Evolutionary conservation across 495 filamentous ascomycete species (phyloP).

Genomic region (Penicillium herquei): DNA sequence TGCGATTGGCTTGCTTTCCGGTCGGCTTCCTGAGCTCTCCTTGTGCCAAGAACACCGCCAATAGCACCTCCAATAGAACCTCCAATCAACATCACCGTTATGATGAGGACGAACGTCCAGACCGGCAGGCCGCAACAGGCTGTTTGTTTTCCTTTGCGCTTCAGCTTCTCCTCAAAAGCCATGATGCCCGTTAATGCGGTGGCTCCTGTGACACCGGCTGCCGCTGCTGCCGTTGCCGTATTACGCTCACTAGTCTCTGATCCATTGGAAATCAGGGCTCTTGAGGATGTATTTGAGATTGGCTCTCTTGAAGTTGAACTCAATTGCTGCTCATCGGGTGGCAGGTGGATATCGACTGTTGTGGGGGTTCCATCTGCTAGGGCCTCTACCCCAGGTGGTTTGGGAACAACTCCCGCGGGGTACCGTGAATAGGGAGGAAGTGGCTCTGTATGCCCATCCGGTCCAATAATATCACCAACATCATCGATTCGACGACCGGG

Average conservation of each 20-base stretch:
- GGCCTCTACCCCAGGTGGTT: slow-evolving; percentile 28
- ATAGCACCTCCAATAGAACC: slow-evolving; percentile 59
- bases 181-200: slow-evolving; percentile 32
- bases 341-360: slow-evolving; percentile 15
- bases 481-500: slow-evolving; percentile 82
- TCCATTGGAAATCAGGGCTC: slow-evolving; percentile 24
- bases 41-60: slow-evolving; percentile 53
- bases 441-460: slow-evolving; percentile 86
- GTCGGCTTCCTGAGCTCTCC: slow-evolving; percentile 34
- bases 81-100: slow-evolving; percentile 53
- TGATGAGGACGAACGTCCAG: slow-evolving; percentile 62
- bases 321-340: slow-evolving; percentile 22
- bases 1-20: slow-evolving; percentile 10
- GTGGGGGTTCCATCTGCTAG: slow-evolving; percentile 1
- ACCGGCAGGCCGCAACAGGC: slow-evolving; percentile 64
- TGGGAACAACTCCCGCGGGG: slow-evolving; percentile 55
- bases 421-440: slow-evolving; percentile 86
- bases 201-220: background rate
- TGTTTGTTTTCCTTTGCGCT: slow-evolving; percentile 54
- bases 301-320: slow-evolving; percentile 20
- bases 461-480: slow-evolving; percentile 79
- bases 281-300: slow-evolving; percentile 49
- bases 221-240: background rate
- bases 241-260: slow-evolving; percentile 8
- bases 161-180: slow-evolving; percentile 56